Evolutionary conservation across 2,329 filamentous ascomycete genomes (phyloP).

Genomic region (Exophiala spinifera): DNA sequence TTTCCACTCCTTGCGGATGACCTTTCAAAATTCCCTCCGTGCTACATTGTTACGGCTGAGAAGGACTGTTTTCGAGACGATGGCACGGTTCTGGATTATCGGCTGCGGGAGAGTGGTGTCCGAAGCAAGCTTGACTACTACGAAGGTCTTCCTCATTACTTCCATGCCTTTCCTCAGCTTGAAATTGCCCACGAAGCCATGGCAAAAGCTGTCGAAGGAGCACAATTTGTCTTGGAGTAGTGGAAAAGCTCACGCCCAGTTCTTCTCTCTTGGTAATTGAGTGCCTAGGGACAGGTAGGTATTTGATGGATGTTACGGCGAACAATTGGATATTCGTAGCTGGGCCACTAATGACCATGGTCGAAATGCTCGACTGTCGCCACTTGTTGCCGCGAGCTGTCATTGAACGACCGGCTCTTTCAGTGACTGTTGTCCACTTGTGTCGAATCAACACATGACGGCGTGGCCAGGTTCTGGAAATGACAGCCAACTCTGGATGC

Average conservation of each 20-base stretch:
- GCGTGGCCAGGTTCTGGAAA: too few species aligned
- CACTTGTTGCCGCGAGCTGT: too few species aligned
- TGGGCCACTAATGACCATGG: too few species aligned
- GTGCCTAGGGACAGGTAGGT: too few species aligned
- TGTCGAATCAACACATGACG: too few species aligned
- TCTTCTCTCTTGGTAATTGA: too few species aligned
- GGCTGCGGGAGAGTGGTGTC: slow-evolving; percentile 45
- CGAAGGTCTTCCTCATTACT: slow-evolving; percentile 43
- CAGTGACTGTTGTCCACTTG: too few species aligned
- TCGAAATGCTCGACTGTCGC: too few species aligned
- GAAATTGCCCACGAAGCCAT: slow-evolving; percentile 21
- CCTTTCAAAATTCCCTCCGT: slow-evolving; percentile 23
- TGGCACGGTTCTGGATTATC: slow-evolving; percentile 49
- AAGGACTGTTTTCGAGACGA: slow-evolving; percentile 48
- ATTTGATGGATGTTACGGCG: too few species aligned
- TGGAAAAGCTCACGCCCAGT: not conserved
- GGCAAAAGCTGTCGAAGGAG: slow-evolving; percentile 22
- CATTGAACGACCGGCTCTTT: too few species aligned
- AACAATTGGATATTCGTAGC: too few species aligned
- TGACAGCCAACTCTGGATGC: too few species aligned
- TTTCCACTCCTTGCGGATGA: slow-evolving; percentile 20
- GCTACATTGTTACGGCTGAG: slow-evolving; percentile 23
- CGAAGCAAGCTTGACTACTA: slow-evolving; percentile 46
- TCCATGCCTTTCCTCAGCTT: slow-evolving; percentile 23
- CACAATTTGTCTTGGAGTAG: slow-evolving; percentile 20